These are phyloP conservation scores for Tetraselmis striata DNA, from an alignment of 139 green algal species.

Conservation along the genomic window DNA sequence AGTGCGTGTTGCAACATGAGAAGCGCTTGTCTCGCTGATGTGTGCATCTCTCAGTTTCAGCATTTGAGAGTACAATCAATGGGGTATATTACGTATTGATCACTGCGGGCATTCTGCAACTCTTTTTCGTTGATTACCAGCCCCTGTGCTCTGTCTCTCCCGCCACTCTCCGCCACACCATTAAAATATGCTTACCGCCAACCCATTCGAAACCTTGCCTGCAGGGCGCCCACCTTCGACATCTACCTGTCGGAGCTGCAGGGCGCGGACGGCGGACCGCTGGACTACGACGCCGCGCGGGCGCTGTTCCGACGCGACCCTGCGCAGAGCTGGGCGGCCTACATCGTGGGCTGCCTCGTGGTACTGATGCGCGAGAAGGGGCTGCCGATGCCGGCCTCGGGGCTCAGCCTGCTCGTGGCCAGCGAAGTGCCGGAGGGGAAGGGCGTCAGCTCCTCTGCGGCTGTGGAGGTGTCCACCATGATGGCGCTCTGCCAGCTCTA, in stretches of 20 bases:
- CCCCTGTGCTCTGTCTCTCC: no score
- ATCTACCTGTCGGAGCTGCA: conserved; percentile 56
- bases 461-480: conserved; percentile 88
- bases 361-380: conserved; percentile 71
- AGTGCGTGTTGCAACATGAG: no score
- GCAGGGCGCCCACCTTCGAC: conserved; percentile 53
- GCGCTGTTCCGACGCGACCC: conserved; percentile 49
- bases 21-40: no score
- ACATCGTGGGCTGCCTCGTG: conserved; percentile 78
- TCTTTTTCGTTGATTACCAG: no score
- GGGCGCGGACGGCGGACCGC: conserved; percentile 24
- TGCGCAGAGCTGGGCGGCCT: conserved; percentile 71
- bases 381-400: conserved; percentile 14
- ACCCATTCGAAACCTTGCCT: no score
- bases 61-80: no score
- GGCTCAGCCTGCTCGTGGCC: conserved; percentile 50
- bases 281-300: conserved; percentile 48
- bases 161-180: no score
- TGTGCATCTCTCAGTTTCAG: no score
- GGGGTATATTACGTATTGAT: no score
- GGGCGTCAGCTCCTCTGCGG: conserved; percentile 82
- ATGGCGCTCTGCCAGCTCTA: conserved; percentile 36
- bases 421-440: conserved; percentile 86
- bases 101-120: no score
- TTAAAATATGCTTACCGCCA: no score